phyloP scores from a whole-genome alignment of 192 early-diverging fungal genomes.

The Backusella tarrabulga region DNA sequence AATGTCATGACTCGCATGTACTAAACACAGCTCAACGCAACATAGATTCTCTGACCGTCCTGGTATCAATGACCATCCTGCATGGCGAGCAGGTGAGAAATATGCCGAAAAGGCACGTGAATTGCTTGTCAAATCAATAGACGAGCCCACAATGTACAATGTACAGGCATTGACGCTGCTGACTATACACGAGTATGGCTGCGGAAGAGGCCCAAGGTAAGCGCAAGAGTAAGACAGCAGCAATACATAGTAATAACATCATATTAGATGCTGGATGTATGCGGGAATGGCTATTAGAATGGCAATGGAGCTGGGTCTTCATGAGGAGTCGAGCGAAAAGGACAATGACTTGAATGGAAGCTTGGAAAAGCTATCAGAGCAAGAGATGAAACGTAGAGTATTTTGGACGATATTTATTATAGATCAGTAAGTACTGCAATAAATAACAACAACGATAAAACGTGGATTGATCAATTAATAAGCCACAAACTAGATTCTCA shows the following conservation, averaged over 20 bases:
- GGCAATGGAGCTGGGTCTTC: conserved; percentile 53
- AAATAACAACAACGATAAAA: neutral
- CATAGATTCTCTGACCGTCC: conserved; percentile 45
- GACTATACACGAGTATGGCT: conserved; percentile 50
- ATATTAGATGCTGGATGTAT: conserved; percentile 53
- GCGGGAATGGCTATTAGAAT: conserved; percentile 45
- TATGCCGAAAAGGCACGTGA: conserved; percentile 47
- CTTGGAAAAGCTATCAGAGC: conserved; percentile 42
- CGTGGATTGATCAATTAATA: neutral
- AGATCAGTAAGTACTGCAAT: conserved; percentile 39
- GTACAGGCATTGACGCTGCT: conserved; percentile 52
- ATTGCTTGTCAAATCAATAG: conserved; percentile 41
- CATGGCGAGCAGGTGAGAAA: conserved; percentile 51
- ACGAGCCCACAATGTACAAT: conserved; percentile 44
- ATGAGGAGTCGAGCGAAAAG: conserved; percentile 37
- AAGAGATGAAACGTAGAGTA: conserved; percentile 47
- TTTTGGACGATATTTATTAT: conserved; percentile 54
- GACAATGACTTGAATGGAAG: neutral
- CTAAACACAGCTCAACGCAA: too few relatives aligned
- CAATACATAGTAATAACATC: too few relatives aligned
- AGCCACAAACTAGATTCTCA: conserved; percentile 24
- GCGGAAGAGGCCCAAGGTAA: conserved; percentile 43
- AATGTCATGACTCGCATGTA: neutral
- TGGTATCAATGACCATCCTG: conserved; percentile 43
- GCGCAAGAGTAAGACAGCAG: neutral